Conservation (phyloP, 2,329 filamentous ascomycete species). For the Huntiella moniliformis region DNA sequence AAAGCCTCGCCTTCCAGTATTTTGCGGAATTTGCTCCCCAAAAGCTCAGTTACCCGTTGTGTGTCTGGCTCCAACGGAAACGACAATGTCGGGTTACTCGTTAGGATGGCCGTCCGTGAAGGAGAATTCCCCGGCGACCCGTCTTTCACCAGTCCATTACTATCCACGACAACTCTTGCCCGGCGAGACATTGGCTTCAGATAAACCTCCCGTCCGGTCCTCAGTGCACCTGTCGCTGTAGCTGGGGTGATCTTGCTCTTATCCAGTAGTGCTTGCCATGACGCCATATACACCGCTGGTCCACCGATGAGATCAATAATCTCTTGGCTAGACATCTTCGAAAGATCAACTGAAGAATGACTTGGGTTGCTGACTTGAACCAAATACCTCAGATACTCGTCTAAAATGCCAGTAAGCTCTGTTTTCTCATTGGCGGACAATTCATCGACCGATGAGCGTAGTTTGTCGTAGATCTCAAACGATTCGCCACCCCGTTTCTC, state of each 20-base stretch:
- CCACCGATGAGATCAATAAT: slow-evolving; percentile 9
- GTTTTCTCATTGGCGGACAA: slow-evolving; percentile 2
- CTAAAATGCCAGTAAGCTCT: not conserved
- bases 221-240: slow-evolving; percentile 5
- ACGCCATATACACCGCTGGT: slow-evolving; percentile 10
- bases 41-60: slow-evolving; percentile 1
- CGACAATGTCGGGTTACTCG: slow-evolving; percentile 4
- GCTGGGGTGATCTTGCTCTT: slow-evolving; percentile 11
- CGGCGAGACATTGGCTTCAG: slow-evolving; percentile 11
- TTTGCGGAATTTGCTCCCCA: slow-evolving; percentile 7
- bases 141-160: not conserved
- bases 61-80: slow-evolving; percentile 10
- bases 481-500: not conserved
- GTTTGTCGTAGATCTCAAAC: slow-evolving; percentile 6
- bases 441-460: slow-evolving; percentile 1
- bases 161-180: not conserved
- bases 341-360: slow-evolving; percentile 1
- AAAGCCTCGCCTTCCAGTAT: slow-evolving; percentile 7
- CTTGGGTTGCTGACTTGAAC: slow-evolving; percentile 9
- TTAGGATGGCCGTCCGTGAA: not conserved
- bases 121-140: not conserved
- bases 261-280: slow-evolving; percentile 11
- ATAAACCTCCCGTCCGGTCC: slow-evolving; percentile 10
- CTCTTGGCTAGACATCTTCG: not conserved
- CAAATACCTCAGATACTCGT: slow-evolving; percentile 10